phyloP scores from a whole-genome alignment of 352 stramenopile genomes.

The Globisporangium okanoganense region DNA sequence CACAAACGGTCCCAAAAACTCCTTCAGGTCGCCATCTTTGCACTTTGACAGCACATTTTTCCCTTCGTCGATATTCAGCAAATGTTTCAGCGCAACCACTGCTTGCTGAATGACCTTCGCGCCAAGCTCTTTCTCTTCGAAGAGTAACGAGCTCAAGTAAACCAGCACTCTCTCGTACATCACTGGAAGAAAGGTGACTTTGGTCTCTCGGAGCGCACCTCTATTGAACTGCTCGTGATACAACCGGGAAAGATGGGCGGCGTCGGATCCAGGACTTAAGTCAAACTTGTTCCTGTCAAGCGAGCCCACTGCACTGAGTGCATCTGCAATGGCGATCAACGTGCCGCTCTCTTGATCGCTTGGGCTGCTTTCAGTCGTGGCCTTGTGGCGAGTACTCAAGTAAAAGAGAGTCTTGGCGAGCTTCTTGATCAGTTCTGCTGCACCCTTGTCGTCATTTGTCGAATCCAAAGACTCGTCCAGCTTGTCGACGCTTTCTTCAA shows the following conservation, averaged over 20 bases:
- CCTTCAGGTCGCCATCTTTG: constrained; percentile 62
- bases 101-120: constrained; percentile 39
- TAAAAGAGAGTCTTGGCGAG: constrained; percentile 55
- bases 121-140: constrained; percentile 33
- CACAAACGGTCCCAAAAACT: constrained; percentile 53
- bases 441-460: not conserved
- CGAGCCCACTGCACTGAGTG: constrained; percentile 60
- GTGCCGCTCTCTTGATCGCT: constrained; percentile 6
- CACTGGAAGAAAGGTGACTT: constrained; percentile 31
- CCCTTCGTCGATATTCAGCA: constrained; percentile 44
- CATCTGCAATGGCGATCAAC: constrained; percentile 40
- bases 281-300: constrained; percentile 58
- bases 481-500: constrained; percentile 17
- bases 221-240: constrained; percentile 59
- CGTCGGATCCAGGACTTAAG: constrained; percentile 48
- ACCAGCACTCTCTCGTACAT: constrained; percentile 66
- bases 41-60: constrained; percentile 29
- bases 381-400: constrained; percentile 25
- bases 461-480: constrained; percentile 11
- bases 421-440: constrained; percentile 24
- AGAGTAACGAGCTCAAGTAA: constrained; percentile 64
- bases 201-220: constrained; percentile 46
- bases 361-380: not conserved
- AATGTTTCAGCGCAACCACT: constrained; percentile 40
- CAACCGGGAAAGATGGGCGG: constrained; percentile 42